Evolutionary conservation across 352 stramenopile genomes (phyloP).

Genomic region (Phytophthora citrophthora): DNA sequence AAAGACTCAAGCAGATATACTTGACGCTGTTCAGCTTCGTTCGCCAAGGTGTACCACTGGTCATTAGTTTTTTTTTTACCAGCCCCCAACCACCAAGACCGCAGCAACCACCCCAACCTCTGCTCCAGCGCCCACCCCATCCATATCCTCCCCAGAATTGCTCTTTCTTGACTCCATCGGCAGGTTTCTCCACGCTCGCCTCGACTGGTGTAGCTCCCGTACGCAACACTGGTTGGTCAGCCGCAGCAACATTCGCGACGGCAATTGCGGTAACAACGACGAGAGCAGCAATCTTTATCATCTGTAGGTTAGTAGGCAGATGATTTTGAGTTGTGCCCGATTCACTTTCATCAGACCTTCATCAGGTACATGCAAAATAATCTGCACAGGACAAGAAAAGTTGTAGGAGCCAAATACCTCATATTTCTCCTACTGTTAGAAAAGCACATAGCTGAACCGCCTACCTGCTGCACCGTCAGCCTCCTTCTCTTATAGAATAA

Average conservation of each 20-base stretch:
- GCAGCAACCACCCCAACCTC: background rate
- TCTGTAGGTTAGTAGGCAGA: background rate
- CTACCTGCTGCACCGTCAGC: no score
- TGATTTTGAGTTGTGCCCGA: background rate
- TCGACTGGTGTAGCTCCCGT: background rate
- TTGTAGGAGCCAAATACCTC: no score
- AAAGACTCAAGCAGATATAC: no score
- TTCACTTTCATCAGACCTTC: no score
- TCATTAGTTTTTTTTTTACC: background rate
- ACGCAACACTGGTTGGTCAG: background rate
- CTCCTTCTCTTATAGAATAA: conserved; percentile 63
- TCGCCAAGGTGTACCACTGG: no score
- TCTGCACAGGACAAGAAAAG: no score
- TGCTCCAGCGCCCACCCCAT: background rate
- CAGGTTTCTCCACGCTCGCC: background rate
- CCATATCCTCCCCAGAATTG: background rate
- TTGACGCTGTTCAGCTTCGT: no score
- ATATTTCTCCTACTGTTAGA: no score
- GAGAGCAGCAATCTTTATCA: background rate
- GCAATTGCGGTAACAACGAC: background rate
- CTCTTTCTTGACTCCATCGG: background rate
- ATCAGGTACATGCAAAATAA: no score
- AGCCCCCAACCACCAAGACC: conserved; percentile 5
- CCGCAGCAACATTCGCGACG: background rate
- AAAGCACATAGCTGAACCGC: no score